These are phyloP conservation scores for Trichosanthes truncata DNA, from an alignment of 306 rosid species.

Conservation along the genomic window DNA sequence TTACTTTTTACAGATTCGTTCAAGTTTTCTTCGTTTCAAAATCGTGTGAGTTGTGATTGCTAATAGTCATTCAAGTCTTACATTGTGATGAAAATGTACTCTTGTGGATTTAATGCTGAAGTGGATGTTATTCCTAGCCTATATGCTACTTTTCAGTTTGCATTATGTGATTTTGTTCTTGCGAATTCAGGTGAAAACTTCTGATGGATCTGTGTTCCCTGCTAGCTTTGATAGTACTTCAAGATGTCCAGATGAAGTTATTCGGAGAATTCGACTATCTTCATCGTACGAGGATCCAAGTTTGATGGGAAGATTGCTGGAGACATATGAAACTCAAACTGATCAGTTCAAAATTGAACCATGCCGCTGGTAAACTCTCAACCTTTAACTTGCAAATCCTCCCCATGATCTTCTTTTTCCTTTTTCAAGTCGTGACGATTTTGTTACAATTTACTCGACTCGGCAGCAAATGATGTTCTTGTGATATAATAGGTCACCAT, in stretches of 20 bases:
- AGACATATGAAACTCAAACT: constrained; percentile 62
- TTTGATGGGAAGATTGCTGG: constrained; percentile 60
- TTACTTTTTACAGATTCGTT: background rate
- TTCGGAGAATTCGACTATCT: constrained; percentile 70
- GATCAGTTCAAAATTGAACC: constrained; percentile 64
- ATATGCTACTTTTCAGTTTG: background rate
- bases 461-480: constrained; percentile 1
- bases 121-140: constrained; percentile 1
- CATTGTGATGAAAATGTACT: background rate
- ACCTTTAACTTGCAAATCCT: background rate
- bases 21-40: background rate
- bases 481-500: constrained; percentile 36
- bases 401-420: background rate
- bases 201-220: constrained; percentile 48
- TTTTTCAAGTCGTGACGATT: background rate
- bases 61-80: background rate
- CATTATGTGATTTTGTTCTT: background rate
- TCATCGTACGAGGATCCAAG: constrained; percentile 43
- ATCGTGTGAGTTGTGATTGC: background rate
- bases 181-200: constrained; percentile 51
- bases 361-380: constrained; percentile 53
- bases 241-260: constrained; percentile 76
- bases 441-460: constrained; percentile 7
- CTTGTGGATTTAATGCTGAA: background rate
- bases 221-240: constrained; percentile 57